Base-by-base conservation (phyloP, 352 stramenopile species). In the Globisporangium canariense region DNA sequence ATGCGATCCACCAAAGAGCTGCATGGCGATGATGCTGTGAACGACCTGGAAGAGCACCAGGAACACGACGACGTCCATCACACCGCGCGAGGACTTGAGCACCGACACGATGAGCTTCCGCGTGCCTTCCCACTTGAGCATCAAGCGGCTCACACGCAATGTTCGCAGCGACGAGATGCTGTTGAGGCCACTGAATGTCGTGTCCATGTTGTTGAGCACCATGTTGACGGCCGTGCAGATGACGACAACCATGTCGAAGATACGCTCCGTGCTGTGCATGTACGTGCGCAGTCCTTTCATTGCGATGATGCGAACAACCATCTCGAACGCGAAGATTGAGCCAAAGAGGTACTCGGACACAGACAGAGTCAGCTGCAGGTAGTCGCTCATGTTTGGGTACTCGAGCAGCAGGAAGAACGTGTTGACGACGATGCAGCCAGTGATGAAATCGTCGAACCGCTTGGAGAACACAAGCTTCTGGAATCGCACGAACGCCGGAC, bases 81-180 rank as follows among this genome's bases (percentile, higher is more conserved):
- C 77, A 20, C 78, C 84, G n/a, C 84, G 78, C n/a, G 78, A 90
- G 2, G 84, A 93, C 58, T 91, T 91, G 20, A 90, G 56, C 22
- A 91, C 81, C 9, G 82, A 91, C 66, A 90, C 73, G 62, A 93
- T 88, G 18, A 91, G 69, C 56, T 91, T 93, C 20, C 82, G 75
- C 8, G 84, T 90, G 45, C 84, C 84, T 22, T 91, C 82, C 67
- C 80, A 93, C 65, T 91, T 91, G 71, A 91, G 80, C 82, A 91
- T 91, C 45, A 93, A 69, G 8, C 84, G 75, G 13, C 70, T 81
- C 2, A 91, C 81, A 68, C 84, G 82, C 28, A 93, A 70, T 20
- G 84, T 93, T 8, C 84, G 79, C 57, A 93, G 63, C 0, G 82
- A 91, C 1, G 84, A 91, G 22, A 75, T 75, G 49, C 71, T 86